Evolutionary conservation across 345 rosid genomes (phyloP).

Genomic region (Salix purpurea): DNA sequence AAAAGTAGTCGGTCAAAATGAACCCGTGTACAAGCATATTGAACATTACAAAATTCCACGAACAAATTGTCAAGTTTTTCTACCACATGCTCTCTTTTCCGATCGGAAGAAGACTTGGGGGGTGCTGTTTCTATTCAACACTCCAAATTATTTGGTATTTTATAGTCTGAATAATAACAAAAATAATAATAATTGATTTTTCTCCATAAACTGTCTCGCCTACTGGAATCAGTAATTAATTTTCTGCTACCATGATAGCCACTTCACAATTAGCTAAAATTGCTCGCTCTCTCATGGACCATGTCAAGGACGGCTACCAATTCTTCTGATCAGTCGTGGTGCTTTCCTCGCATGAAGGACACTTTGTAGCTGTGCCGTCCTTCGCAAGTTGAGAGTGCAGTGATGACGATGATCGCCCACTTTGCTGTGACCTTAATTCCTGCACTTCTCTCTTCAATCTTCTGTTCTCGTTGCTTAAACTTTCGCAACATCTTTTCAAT

Average conservation of each 20-base stretch:
- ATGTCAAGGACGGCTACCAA: neutral
- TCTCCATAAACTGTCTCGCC: neutral
- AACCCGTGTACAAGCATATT: neutral
- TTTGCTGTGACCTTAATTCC: constrained; percentile 24
- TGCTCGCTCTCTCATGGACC: neutral
- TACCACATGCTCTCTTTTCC: neutral
- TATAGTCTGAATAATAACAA: neutral
- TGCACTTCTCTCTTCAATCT: constrained; percentile 44
- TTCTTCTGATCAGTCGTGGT: neutral
- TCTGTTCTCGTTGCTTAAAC: constrained; percentile 34
- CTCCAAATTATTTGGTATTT: neutral
- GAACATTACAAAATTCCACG: neutral
- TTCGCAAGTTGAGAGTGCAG: neutral
- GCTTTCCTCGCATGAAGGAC: constrained; percentile 1
- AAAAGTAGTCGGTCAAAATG: neutral
- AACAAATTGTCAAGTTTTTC: neutral
- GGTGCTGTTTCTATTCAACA: neutral
- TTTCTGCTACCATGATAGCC: neutral
- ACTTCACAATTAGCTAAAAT: neutral
- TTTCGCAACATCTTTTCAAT: constrained; percentile 42
- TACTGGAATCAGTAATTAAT: neutral
- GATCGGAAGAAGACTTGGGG: neutral
- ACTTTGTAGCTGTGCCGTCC: neutral
- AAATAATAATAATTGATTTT: neutral
- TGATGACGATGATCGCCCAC: neutral